Conservation (phyloP, 345 rosid genomes). For the Abelmoschus esculentus region DNA sequence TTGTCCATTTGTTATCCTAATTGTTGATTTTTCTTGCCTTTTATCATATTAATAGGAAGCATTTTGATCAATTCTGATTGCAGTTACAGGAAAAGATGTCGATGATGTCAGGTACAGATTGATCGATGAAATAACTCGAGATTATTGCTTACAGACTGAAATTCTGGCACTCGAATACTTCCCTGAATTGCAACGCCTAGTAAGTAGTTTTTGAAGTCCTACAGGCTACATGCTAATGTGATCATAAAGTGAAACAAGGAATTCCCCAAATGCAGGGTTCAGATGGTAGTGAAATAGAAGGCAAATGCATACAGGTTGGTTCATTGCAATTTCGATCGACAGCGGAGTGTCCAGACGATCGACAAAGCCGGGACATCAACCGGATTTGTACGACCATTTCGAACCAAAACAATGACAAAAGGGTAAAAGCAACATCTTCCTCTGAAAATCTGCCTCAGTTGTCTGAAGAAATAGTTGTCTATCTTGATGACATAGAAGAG, state of each 20-base stretch:
- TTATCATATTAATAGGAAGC: neutral
- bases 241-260: slow-evolving; percentile 11
- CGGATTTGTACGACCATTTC: neutral
- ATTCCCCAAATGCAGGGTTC: slow-evolving; percentile 10
- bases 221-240: neutral
- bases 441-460: slow-evolving; percentile 34
- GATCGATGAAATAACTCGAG: slow-evolving; percentile 47
- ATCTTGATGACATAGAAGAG: slow-evolving; percentile 53
- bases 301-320: slow-evolving; percentile 13
- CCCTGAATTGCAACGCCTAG: slow-evolving; percentile 42
- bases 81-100: slow-evolving; percentile 55
- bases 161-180: slow-evolving; percentile 48
- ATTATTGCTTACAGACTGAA: slow-evolving; percentile 31
- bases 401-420: slow-evolving; percentile 6
- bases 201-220: slow-evolving; percentile 1
- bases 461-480: slow-evolving; percentile 28
- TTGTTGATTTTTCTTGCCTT: neutral
- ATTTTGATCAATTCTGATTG: neutral
- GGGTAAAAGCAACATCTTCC: slow-evolving; percentile 22
- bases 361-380: slow-evolving; percentile 10
- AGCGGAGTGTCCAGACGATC: neutral
- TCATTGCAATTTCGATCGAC: neutral
- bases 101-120: slow-evolving; percentile 42
- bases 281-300: slow-evolving; percentile 11
- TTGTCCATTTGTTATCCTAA: slow-evolving; percentile 5